These are phyloP conservation scores for Anastatica hierochuntica DNA, from an alignment of 345 rosid species.

Conservation along the genomic window DNA sequence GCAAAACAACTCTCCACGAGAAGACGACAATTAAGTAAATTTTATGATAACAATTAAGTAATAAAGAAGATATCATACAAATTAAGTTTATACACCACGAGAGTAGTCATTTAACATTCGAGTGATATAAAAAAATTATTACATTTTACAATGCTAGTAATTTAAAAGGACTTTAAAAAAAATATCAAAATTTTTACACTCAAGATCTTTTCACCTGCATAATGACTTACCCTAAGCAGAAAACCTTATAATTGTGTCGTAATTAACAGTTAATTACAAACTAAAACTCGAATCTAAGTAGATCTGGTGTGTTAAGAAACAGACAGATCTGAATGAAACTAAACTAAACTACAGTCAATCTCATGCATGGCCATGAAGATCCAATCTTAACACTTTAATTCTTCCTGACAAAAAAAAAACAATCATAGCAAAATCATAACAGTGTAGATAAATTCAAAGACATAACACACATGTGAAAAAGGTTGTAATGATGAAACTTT, in stretches of 20 bases:
- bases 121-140: not conserved
- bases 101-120: not conserved
- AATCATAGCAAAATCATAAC: slow-evolving; percentile 29
- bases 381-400: not conserved
- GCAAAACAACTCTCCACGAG: too few relatives aligned
- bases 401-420: slow-evolving; percentile 15
- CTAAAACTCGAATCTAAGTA: not conserved
- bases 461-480: slow-evolving; percentile 6
- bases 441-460: slow-evolving; percentile 3
- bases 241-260: slow-evolving; percentile 12
- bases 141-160: not conserved
- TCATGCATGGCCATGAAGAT: slow-evolving; percentile 16
- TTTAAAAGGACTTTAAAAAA: not conserved
- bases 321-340: slow-evolving; percentile 21
- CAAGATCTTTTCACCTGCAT: slow-evolving; percentile 12
- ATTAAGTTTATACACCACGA: not conserved
- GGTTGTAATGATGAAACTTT: slow-evolving; percentile 48
- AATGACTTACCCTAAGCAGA: not conserved
- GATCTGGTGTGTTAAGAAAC: slow-evolving; percentile 1
- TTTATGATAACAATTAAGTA: not conserved
- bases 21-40: too few relatives aligned
- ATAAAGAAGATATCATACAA: not conserved
- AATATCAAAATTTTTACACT: not conserved
- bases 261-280: not conserved
- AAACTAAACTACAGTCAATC: slow-evolving; percentile 39